These are phyloP conservation scores for Penicillium taxi DNA, from an alignment of 495 filamentous ascomycete genomes.

Conservation along the genomic window DNA sequence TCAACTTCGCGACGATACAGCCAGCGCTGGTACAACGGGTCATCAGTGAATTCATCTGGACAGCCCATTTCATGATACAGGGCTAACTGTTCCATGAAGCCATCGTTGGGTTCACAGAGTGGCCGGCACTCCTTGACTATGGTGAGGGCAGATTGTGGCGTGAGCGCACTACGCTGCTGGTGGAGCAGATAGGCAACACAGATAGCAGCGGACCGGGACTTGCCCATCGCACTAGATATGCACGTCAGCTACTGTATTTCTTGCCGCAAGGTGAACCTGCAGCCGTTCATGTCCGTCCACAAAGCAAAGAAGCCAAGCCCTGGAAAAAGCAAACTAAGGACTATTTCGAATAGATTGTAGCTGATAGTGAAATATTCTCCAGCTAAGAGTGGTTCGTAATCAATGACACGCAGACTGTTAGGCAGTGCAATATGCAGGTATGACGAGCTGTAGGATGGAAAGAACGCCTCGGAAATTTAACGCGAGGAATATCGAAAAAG, in stretches of 20 bases:
- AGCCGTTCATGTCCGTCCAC: too few species aligned
- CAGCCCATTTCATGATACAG: slow-evolving; percentile 81
- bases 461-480: too few species aligned
- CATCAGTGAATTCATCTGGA: slow-evolving; percentile 57
- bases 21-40: slow-evolving; percentile 82
- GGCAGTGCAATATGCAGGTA: too few species aligned
- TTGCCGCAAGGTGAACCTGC: not conserved
- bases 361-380: too few species aligned
- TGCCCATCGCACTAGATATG: slow-evolving; percentile 79
- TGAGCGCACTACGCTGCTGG: slow-evolving; percentile 42
- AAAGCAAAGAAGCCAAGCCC: too few species aligned
- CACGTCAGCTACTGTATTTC: slow-evolving; percentile 16
- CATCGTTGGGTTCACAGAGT: slow-evolving; percentile 75
- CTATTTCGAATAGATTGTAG: not conserved
- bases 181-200: slow-evolving; percentile 81
- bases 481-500: too few species aligned
- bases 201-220: slow-evolving; percentile 80
- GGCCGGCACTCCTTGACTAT: slow-evolving; percentile 57
- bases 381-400: too few species aligned
- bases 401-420: too few species aligned
- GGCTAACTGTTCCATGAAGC: slow-evolving; percentile 80
- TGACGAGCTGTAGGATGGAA: too few species aligned
- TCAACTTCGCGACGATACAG: slow-evolving; percentile 72
- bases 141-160: slow-evolving; percentile 51
- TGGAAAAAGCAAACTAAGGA: too few species aligned